Evolutionary conservation across 495 filamentous ascomycete genomes (phyloP).

Genomic region (Penicillium waksmanii): DNA sequence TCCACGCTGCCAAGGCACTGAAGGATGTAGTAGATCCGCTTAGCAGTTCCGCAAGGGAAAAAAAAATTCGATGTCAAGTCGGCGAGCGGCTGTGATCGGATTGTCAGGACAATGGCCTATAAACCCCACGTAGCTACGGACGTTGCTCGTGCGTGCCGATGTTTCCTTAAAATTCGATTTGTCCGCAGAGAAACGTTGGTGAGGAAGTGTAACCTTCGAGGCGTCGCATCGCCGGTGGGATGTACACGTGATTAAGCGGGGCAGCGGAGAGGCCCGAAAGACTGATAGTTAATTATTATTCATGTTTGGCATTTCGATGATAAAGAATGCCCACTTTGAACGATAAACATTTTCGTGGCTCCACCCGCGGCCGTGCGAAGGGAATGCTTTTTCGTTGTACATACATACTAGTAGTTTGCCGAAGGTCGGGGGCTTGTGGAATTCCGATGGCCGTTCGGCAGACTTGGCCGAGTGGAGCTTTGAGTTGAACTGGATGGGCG

Average conservation of each 20-base stretch:
- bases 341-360: conserved; percentile 2
- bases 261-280: conserved; percentile 24
- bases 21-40: conserved; percentile 14
- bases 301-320: conserved; percentile 17
- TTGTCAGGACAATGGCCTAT: background rate
- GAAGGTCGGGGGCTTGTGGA: conserved; percentile 7
- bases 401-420: conserved; percentile 10
- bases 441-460: conserved; percentile 12
- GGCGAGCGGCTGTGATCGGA: background rate
- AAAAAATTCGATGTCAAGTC: conserved; percentile 5
- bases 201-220: background rate
- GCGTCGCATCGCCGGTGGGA: background rate
- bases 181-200: background rate
- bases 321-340: conserved; percentile 17
- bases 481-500: background rate
- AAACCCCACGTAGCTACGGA: background rate
- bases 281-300: conserved; percentile 18
- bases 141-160: background rate
- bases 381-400: background rate
- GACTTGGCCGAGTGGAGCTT: conserved; percentile 8
- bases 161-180: background rate
- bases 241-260: conserved; percentile 28
- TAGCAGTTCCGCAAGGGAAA: conserved; percentile 1
- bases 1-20: conserved; percentile 16
- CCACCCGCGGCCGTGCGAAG: background rate